These are phyloP conservation scores for Aspergillus sp. DNA, from an alignment of 2,329 filamentous ascomycete species.

Conservation along the genomic window DNA sequence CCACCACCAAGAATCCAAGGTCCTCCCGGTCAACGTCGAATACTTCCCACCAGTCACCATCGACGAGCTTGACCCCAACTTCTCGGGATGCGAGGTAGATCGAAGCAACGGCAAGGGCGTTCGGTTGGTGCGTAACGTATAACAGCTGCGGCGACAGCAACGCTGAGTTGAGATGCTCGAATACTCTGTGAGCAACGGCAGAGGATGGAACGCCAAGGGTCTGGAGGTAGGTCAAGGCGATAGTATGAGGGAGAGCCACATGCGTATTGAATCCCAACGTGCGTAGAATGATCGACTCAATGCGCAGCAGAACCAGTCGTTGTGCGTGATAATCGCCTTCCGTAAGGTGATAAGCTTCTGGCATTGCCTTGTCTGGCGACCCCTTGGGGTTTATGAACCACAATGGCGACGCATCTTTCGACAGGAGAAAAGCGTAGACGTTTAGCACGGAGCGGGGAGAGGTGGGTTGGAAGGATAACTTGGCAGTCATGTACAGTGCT, in stretches of 20 bases:
- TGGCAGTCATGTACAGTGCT: conserved; percentile 76
- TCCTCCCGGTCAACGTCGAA: conserved; percentile 96
- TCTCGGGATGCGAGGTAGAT: conserved; percentile 89
- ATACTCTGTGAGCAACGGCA: conserved; percentile 62
- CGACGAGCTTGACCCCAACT: conserved; percentile 73
- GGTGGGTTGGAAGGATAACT: conserved; percentile 75
- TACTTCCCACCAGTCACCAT: conserved; percentile 93
- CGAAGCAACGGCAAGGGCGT: conserved; percentile 79
- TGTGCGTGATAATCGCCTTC: conserved; percentile 70
- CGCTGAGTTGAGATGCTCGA: conserved; percentile 82
- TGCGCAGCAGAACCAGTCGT: conserved; percentile 65
- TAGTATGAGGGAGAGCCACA: conserved; percentile 79
- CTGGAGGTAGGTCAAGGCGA: conserved; percentile 91
- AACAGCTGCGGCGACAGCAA: conserved; percentile 84
- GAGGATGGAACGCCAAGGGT: conserved; percentile 70
- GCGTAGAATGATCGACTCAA: conserved; percentile 75
- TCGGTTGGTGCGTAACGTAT: conserved; percentile 89
- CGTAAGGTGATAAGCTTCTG: conserved; percentile 66
- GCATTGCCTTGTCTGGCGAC: conserved; percentile 39
- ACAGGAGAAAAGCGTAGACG: conserved; percentile 79
- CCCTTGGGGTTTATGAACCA: conserved; percentile 41
- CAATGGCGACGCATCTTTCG: conserved; percentile 57
- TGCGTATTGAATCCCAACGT: conserved; percentile 80
- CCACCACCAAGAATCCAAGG: conserved; percentile 87
- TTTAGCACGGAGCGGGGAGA: conserved; percentile 79